phyloP scores from a whole-genome alignment of 768 basidiomycete genomes.

The Pulveroboletus frians region DNA sequence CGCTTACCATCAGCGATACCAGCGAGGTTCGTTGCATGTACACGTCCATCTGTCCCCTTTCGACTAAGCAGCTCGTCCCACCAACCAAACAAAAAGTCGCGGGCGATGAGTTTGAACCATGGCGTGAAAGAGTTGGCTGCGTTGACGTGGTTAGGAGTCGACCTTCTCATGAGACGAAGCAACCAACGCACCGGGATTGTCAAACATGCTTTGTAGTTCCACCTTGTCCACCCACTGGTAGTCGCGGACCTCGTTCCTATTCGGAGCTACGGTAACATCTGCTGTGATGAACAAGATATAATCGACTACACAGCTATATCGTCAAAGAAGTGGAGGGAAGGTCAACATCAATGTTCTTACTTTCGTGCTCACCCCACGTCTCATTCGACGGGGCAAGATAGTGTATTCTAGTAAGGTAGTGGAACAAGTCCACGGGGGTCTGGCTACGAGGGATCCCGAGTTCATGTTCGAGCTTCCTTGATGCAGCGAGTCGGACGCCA shows the following conservation, averaged over 20 bases:
- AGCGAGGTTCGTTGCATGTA: conserved; percentile 45
- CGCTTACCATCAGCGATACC: conserved; percentile 67
- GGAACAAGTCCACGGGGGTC: conserved; percentile 79
- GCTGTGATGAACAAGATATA: conserved; percentile 95
- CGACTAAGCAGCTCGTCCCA: conserved; percentile 86
- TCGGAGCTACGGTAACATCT: conserved; percentile 77
- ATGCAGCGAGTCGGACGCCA: conserved; percentile 87
- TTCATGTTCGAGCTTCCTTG: conserved; percentile 94
- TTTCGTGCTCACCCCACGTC: conserved; percentile 98
- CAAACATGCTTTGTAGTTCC: conserved; percentile 89
- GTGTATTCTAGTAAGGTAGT: conserved; percentile 94
- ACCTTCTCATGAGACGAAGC: conserved; percentile 1
- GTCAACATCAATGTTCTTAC: conserved; percentile 37
- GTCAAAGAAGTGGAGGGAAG: conserved; percentile 1
- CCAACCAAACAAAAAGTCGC: conserved; percentile 97
- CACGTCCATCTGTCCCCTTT: conserved; percentile 48
- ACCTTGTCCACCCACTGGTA: conserved; percentile 86
- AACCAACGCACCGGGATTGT: conserved; percentile 54
- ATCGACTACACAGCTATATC: conserved; percentile 61
- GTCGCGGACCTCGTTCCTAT: conserved; percentile 88
- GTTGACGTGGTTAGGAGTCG: neutral
- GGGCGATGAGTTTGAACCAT: conserved; percentile 98
- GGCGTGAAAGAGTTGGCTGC: conserved; percentile 89
- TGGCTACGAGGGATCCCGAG: conserved; percentile 82
- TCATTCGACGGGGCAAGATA: conserved; percentile 93